A percentile compares a stretch with the other conserved stretches of the same genome.
phyloP scores from a whole-genome alignment of 768 basidiomycete species.

The Hysterangium stoloniferum region DNA sequence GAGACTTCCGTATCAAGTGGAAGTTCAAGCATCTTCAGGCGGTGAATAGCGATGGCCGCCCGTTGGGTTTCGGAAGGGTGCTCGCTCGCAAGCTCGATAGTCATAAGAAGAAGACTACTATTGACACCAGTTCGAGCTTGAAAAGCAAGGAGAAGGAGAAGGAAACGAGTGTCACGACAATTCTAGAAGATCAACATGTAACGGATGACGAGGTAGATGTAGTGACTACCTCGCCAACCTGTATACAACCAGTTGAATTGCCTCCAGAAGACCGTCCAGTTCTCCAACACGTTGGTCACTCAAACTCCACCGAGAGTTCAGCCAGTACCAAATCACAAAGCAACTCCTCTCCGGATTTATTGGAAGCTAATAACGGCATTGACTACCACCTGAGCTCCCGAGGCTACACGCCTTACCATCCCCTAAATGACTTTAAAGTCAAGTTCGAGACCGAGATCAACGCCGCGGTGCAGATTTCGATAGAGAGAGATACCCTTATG shows the following conservation, averaged over 20 bases:
- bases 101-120: conserved; percentile 29
- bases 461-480: conserved; percentile 50
- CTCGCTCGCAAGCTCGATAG: conserved; percentile 17
- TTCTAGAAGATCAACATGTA: conserved; percentile 12
- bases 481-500: conserved; percentile 42
- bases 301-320: conserved; percentile 5
- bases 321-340: not conserved
- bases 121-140: conserved; percentile 14
- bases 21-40: conserved; percentile 51
- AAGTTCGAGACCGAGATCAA: conserved; percentile 53
- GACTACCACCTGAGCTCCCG: conserved; percentile 32
- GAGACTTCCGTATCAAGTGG: conserved; percentile 66
- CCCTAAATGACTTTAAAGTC: conserved; percentile 57
- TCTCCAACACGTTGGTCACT: too few relatives aligned
- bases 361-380: conserved; percentile 13
- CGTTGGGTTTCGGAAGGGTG: conserved; percentile 1
- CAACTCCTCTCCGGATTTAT: not conserved
- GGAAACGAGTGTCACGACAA: conserved; percentile 7
- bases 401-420: conserved; percentile 53
- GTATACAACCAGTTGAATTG: conserved; percentile 12
- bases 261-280: too few relatives aligned
- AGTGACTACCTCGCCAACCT: conserved; percentile 1
- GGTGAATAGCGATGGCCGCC: conserved; percentile 34
- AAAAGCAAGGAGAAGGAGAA: conserved; percentile 11
- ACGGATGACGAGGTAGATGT: conserved; percentile 18